These are phyloP conservation scores for Aspergillus bombycis DNA, from an alignment of 2,329 filamentous ascomycete genomes.

Conservation along the genomic window DNA sequence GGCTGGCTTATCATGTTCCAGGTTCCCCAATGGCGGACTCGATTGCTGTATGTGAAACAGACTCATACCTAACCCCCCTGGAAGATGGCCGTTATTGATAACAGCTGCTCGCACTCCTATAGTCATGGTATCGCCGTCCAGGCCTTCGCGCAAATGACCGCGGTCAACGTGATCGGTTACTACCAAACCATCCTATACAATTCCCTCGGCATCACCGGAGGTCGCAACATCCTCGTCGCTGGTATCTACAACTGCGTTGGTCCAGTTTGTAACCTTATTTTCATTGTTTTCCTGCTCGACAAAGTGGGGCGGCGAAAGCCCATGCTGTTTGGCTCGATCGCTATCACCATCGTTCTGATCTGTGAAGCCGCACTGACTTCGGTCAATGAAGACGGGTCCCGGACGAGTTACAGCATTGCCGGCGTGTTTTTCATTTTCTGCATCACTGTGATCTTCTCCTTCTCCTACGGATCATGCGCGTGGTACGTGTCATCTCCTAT, in stretches of 20 bases:
- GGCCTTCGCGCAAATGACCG: constrained; percentile 63
- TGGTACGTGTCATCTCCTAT: constrained; percentile 22
- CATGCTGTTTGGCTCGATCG: constrained; percentile 57
- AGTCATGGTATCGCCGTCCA: constrained; percentile 63
- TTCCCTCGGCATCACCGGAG: constrained; percentile 58
- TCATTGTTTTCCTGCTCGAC: constrained; percentile 62
- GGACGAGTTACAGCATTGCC: constrained; percentile 57
- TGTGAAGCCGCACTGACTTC: constrained; percentile 64
- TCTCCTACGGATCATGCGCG: constrained; percentile 58
- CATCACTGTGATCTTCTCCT: constrained; percentile 62
- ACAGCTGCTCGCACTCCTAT: neutral
- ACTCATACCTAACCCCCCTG: neutral
- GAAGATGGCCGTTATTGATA: neutral
- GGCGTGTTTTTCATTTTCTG: constrained; percentile 70
- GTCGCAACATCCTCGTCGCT: constrained; percentile 57
- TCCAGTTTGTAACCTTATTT: constrained; percentile 43
- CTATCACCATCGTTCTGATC: constrained; percentile 60
- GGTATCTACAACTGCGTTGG: constrained; percentile 65
- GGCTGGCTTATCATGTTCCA: constrained; percentile 44
- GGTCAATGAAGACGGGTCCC: constrained; percentile 47
- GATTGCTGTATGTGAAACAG: constrained; percentile 52
- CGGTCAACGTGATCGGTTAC: constrained; percentile 47
- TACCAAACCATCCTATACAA: constrained; percentile 47
- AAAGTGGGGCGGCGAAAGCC: constrained; percentile 57
- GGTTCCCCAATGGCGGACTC: constrained; percentile 57